Evolutionary conservation across 2,329 filamentous ascomycete genomes (phyloP), one percentile per base, ranked within the genome.

Genomic region (Elsinoe perseae): DNA sequence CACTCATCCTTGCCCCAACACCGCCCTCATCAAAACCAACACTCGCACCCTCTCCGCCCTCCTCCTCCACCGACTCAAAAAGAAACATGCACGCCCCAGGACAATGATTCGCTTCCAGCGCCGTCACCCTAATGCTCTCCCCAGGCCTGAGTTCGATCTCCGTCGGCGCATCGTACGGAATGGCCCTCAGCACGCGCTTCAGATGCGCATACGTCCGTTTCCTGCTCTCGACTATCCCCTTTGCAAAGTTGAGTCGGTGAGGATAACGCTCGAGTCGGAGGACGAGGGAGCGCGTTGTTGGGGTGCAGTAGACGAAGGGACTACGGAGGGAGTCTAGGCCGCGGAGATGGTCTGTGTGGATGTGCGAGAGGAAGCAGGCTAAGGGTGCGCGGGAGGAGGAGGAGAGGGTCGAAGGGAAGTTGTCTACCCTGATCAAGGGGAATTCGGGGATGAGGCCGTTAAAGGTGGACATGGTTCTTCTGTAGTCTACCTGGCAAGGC

Each of bases 71-170:
- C 5, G 32, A 36, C 70, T 96, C 88, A 25, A 96, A 86, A 16
- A 96, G 75, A 66, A 96, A 96, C 89, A 95, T 95, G 16, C 93
- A 89, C 16, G 89, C 84, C 0, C 92, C 91, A 0, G 86, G 80
- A 64, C 92, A 97, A 67, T 96, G 92, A 64, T 97, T 96, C 1
- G 92, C 90, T 72, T 95, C 86, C 53, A 96, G 81, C 0, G 96
- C 75, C 0, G 90, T 96, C 16, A 95, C 88, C 46, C 84, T 82
- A 21, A 96, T 82, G n/a, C 72, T 73, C 46, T 80, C 78, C 1
- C 81, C 80, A 0, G 85, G 87, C 1, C 76, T 77, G 2, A 96
- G 76, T 64, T 95, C 88, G 46, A 97, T 81, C 3, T 74, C 71
- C 0, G 85, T 91, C 0, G 89, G 88, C 0, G 89, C 89, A 50